Conservation (phyloP, 371 early-diverging fungal genomes). For the Haplosporangium sp. region DNA sequence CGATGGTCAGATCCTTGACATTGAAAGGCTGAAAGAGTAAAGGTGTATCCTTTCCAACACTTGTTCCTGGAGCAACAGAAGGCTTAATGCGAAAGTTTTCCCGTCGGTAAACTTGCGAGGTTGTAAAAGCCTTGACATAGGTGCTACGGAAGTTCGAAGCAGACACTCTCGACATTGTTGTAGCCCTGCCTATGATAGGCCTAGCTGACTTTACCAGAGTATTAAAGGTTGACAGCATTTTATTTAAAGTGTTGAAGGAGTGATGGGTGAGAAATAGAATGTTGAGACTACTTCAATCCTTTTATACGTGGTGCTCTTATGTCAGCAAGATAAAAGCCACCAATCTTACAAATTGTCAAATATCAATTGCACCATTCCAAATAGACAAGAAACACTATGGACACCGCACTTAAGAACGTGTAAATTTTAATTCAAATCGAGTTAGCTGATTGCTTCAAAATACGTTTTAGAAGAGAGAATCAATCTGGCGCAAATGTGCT, state of each 20-base stretch:
- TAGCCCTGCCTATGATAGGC: neutral
- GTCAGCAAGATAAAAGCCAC: neutral
- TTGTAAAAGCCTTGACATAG: neutral
- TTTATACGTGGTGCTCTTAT: neutral
- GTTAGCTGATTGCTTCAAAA: too few relatives aligned
- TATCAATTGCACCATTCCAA: neutral
- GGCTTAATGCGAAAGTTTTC: neutral
- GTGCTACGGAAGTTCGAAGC: neutral
- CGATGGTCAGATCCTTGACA: conserved; percentile 67
- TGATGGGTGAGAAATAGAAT: neutral
- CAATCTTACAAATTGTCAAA: neutral
- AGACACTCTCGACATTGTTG: neutral
- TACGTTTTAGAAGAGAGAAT: too few relatives aligned
- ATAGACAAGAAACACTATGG: neutral
- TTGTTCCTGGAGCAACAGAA: neutral
- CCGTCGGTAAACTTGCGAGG: neutral
- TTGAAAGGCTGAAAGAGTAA: conserved; percentile 75
- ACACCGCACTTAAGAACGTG: too few relatives aligned
- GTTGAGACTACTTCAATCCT: neutral
- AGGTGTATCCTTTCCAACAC: conserved; percentile 11
- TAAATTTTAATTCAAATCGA: too few relatives aligned
- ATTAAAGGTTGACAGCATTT: neutral
- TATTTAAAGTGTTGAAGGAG: neutral
- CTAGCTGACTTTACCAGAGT: neutral
- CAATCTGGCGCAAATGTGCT: too few relatives aligned